These are phyloP conservation scores for Salix suchowensis DNA, from an alignment of 345 rosid genomes.

Conservation along the genomic window DNA sequence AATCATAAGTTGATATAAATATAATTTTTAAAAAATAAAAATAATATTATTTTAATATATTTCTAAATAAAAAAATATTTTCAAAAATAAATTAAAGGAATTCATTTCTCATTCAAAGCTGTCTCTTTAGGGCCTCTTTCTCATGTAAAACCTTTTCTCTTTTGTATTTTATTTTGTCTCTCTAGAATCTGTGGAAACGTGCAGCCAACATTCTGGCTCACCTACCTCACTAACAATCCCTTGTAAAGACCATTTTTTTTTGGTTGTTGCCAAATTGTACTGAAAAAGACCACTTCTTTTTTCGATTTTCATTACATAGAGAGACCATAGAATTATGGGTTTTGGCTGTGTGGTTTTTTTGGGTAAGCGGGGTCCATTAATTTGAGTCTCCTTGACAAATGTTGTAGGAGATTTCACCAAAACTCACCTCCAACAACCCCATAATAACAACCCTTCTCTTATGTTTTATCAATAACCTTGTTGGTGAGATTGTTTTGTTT, in stretches of 20 bases:
- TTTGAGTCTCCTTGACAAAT: slow-evolving; percentile 13
- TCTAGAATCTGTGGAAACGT: slow-evolving; percentile 10
- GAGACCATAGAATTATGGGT: background rate
- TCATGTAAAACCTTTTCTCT: background rate
- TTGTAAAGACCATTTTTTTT: background rate
- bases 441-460: slow-evolving; percentile 11
- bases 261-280: background rate
- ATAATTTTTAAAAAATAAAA: too few relatives aligned
- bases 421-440: slow-evolving; percentile 13
- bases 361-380: background rate
- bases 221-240: background rate
- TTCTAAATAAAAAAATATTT: too few relatives aligned
- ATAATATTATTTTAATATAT: too few relatives aligned
- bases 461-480: background rate
- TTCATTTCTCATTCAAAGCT: background rate
- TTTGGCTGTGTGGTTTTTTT: background rate
- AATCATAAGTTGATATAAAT: too few relatives aligned
- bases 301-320: background rate
- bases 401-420: slow-evolving; percentile 28
- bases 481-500: background rate
- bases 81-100: background rate
- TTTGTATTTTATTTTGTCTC: too few relatives aligned
- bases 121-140: background rate
- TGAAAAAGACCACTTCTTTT: background rate
- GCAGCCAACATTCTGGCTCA: slow-evolving; percentile 11